Evolutionary conservation across 805 yeast genomes (phyloP).

Genomic region (Sugiyamaella lignohabitans): DNA sequence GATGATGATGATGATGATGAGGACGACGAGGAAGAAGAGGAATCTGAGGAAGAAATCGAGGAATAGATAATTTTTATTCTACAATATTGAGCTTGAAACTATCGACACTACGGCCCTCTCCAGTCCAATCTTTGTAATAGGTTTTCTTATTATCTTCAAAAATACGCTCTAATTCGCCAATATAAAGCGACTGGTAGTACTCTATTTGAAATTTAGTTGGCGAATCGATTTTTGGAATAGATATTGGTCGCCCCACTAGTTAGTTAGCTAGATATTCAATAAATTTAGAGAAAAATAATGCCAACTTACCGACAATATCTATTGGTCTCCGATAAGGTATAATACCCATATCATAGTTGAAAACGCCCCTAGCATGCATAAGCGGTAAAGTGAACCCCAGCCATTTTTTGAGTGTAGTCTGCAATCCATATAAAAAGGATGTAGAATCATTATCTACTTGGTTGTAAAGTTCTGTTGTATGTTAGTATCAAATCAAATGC

Average conservation of each 20-base stretch:
- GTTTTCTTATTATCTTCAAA: constrained; percentile 16
- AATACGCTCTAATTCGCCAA: constrained; percentile 24
- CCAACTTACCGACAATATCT: constrained; percentile 46
- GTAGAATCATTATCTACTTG: constrained; percentile 40
- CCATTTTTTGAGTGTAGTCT: constrained; percentile 61
- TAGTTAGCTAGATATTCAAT: neutral
- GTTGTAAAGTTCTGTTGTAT: constrained; percentile 41
- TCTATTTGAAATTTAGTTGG: constrained; percentile 50
- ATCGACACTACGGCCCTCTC: neutral
- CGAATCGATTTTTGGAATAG: constrained; percentile 34
- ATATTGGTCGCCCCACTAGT: constrained; percentile 36
- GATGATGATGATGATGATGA: constrained; percentile 19
- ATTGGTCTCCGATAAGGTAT: constrained; percentile 80
- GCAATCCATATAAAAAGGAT: constrained; percentile 50
- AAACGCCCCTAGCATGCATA: constrained; percentile 85
- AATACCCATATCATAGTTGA: constrained; percentile 87
- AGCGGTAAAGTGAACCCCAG: constrained; percentile 86
- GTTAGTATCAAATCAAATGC: neutral
- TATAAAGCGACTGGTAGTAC: constrained; percentile 65
- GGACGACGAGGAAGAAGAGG: constrained; percentile 25
- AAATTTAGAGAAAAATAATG: neutral
- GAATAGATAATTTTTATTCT: constrained; percentile 15
- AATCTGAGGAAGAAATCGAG: constrained; percentile 19
- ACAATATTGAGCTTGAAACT: constrained; percentile 11
- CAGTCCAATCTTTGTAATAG: constrained; percentile 8